Percentiles rank a stretch among this genome's conserved stretches.
phyloP scores from a whole-genome alignment of 331 rosid genomes.

The Telfairia occidentalis region DNA sequence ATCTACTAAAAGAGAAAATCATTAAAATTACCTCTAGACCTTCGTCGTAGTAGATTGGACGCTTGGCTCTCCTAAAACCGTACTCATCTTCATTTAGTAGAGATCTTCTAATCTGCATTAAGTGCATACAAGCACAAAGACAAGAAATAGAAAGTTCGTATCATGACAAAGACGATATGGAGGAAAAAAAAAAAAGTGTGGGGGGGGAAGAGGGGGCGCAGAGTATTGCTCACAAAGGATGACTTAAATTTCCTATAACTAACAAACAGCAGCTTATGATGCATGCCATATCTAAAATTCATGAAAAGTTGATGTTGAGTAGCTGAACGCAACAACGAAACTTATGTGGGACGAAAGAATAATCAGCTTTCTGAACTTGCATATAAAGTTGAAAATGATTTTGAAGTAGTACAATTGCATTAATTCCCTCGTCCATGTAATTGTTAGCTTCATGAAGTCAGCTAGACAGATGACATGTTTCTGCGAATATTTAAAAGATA shows the following conservation, averaged over 20 bases:
- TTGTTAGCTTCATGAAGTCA: not conserved
- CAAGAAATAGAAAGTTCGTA: not conserved
- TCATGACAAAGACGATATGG: not conserved
- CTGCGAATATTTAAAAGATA: not conserved
- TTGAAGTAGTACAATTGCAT: not conserved
- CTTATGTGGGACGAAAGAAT: not conserved
- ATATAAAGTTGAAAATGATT: not conserved
- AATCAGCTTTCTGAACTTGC: not conserved
- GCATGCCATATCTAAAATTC: not conserved
- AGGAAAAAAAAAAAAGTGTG: too few relatives aligned
- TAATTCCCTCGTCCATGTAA: conserved; percentile 4
- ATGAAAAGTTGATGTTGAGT: not conserved
- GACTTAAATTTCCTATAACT: not conserved
- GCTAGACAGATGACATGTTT: not conserved
- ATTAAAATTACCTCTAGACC: conserved; percentile 64
- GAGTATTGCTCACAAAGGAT: not conserved
- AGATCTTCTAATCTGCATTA: conserved; percentile 72
- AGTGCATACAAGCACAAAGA: not conserved
- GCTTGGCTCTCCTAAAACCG: conserved; percentile 73
- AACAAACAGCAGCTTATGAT: not conserved
- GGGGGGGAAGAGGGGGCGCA: too few relatives aligned
- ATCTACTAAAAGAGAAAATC: not conserved
- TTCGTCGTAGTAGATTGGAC: conserved; percentile 80
- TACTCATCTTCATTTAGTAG: conserved; percentile 73
- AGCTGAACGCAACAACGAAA: not conserved